These are phyloP conservation scores for Ottelia alismoides DNA, from an alignment of 106 monocot genomes.

Conservation along the genomic window DNA sequence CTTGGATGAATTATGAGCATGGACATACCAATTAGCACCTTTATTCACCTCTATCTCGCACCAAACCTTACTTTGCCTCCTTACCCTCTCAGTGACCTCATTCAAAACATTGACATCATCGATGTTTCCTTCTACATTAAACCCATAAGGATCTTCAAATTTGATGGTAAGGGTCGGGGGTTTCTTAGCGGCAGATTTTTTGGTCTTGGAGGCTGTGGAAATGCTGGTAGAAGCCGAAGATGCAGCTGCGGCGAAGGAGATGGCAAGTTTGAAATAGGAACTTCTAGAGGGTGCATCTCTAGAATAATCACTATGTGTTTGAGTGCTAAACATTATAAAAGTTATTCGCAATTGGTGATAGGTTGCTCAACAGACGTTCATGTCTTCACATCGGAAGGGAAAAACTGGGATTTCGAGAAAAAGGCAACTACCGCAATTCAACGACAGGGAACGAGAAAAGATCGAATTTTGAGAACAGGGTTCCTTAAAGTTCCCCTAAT, in stretches of 20 bases:
- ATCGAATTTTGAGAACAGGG: no score
- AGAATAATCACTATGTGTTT: no score
- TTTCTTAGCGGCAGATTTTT: constrained; percentile 4
- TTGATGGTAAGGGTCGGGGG: constrained; percentile 28
- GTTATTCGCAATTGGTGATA: no score
- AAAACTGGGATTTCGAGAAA: no score
- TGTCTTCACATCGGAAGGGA: no score
- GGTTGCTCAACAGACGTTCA: no score
- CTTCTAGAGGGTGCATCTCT: no score
- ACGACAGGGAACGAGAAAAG: no score
- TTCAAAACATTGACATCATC: constrained; percentile 93
- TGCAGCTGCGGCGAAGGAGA: constrained; percentile 13
- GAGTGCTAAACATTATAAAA: no score
- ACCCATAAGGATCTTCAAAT: constrained; percentile 87
- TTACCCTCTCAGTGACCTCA: constrained; percentile 87
- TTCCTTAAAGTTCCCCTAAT: no score
- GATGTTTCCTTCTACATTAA: constrained; percentile 71
- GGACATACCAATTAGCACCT: constrained; percentile 88
- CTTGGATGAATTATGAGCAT: constrained; percentile 58
- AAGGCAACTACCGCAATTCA: no score
- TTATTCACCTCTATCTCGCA: constrained; percentile 81
- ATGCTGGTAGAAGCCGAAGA: no score
- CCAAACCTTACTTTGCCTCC: constrained; percentile 78
- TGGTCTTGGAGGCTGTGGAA: neutral
- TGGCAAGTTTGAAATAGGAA: constrained; percentile 19